Base-by-base conservation (phyloP, 495 filamentous ascomycete genomes). In the Copromyces sp. region DNA sequence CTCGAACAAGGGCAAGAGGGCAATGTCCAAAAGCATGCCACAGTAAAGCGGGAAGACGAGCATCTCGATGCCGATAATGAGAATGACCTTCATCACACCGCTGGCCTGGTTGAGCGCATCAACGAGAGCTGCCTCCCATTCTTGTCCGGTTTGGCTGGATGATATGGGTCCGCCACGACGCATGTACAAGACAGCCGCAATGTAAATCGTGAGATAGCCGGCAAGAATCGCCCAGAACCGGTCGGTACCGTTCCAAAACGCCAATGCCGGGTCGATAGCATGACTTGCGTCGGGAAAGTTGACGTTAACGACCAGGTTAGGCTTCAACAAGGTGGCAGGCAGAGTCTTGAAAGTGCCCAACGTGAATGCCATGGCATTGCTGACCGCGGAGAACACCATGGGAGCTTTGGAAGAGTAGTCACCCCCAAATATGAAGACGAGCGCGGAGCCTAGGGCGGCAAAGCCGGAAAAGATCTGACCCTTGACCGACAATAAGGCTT, bases 31-130 rank as follows among this genome's bases (percentile, higher is more conserved):
- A 6, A 99, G 86, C 68, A 97, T 82, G 32, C 95, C 95, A 77
- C 96, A 99, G 79, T 98, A 98, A 9, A 99, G 83, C 0, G 95
- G 95, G 78, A 99, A 99, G 20, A 93, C 87, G 45, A 99, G 92
- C 95, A 99, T 99, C 83, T 99, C 95, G 79, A 98, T 98, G 72
- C 94, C 93, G 73, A 99, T 99, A 75, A 99, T 99, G 35, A 98
- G 85, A 47, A 99, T 95, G 17, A 99, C 95, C 80, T 99, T 99
- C 87, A 97, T 89, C 14, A 99, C 94, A 4, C 95, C 95, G 47
- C 95, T 95, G 44, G 95, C 95, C 83, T 99, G 95, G 47, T 93
- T 88, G 29, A 99, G 86, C 1, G 90, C 83, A 73, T 98, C 95
- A n/a, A 93, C 90, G 71, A 96, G 82, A 7, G 91, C 82, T 7